Evolutionary conservation across 169 alveolate genomes (phyloP).

Genomic region (Blepharisma undulans): DNA sequence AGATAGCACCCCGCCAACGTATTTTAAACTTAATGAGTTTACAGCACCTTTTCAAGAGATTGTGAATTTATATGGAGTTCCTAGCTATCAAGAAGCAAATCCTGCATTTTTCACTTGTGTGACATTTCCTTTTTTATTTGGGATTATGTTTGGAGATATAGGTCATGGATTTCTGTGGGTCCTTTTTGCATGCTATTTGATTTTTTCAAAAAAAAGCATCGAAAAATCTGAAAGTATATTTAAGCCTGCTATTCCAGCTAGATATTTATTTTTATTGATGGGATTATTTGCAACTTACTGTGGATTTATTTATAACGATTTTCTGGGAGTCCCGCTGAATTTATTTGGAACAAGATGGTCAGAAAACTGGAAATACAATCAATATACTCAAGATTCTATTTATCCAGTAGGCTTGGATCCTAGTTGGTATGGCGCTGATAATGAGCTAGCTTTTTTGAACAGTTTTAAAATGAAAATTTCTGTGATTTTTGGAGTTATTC

Average conservation of each 20-base stretch:
- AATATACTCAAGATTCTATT: constrained; percentile 59
- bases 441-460: constrained; percentile 94
- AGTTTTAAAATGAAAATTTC: constrained; percentile 99
- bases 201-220: background rate
- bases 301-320: constrained; percentile 97
- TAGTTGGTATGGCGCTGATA: constrained; percentile 96
- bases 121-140: constrained; percentile 99
- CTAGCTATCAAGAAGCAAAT: constrained; percentile 97
- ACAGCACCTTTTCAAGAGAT: constrained; percentile 90
- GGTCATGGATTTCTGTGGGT: constrained; percentile 97
- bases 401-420: constrained; percentile 98
- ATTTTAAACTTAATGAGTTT: constrained; percentile 91
- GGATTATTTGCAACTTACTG: constrained; percentile 95
- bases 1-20: constrained; percentile 92
- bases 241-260: constrained; percentile 43
- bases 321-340: constrained; percentile 94
- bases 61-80: constrained; percentile 99
- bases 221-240: constrained; percentile 11
- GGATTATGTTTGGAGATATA: constrained; percentile 99
- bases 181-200: constrained; percentile 80
- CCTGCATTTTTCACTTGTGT: constrained; percentile 97
- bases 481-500: constrained; percentile 92
- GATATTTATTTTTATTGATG: constrained; percentile 95
- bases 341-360: constrained; percentile 91
- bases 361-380: constrained; percentile 31